A percentile compares a stretch with the other conserved stretches of the same genome.
phyloP scores from a whole-genome alignment of 345 rosid genomes.

The Odontarrhena argentea region DNA sequence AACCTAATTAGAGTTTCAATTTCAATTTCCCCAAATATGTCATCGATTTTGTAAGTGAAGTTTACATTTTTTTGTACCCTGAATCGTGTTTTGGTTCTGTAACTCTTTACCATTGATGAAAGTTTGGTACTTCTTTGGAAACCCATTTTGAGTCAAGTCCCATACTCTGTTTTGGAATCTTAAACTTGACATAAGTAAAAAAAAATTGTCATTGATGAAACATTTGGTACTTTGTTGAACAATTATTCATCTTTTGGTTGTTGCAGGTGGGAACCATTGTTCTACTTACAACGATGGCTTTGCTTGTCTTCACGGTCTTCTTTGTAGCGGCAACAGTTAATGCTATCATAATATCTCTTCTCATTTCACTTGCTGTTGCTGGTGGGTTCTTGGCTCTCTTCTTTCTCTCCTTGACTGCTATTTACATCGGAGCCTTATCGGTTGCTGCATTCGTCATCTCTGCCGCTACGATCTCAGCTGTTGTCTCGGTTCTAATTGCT shows the following conservation, averaged over 20 bases:
- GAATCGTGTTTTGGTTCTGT: constrained; percentile 14
- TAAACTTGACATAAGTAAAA: too few relatives aligned
- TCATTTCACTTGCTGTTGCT: constrained; percentile 80
- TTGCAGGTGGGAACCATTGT: constrained; percentile 77
- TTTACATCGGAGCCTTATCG: constrained; percentile 78
- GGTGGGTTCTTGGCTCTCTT: constrained; percentile 89
- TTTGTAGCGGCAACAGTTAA: constrained; percentile 76
- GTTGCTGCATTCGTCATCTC: constrained; percentile 74
- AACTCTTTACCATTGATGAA: neutral
- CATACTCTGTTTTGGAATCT: too few relatives aligned
- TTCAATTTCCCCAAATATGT: constrained; percentile 2
- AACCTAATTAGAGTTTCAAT: constrained; percentile 2
- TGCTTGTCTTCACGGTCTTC: constrained; percentile 73
- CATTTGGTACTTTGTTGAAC: too few relatives aligned
- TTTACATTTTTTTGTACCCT: too few relatives aligned
- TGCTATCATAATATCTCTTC: constrained; percentile 70
- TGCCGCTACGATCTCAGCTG: constrained; percentile 61
- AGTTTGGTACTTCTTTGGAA: constrained; percentile 28
- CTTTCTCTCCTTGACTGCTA: constrained; percentile 61
- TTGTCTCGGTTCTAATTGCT: constrained; percentile 55
- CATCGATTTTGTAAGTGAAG: neutral
- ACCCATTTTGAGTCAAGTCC: constrained; percentile 5
- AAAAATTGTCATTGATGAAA: too few relatives aligned
- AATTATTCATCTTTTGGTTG: neutral
- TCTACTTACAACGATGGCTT: constrained; percentile 70